Base-by-base conservation (phyloP, 2,329 filamentous ascomycete genomes). In the Fusarium staphyleae region DNA sequence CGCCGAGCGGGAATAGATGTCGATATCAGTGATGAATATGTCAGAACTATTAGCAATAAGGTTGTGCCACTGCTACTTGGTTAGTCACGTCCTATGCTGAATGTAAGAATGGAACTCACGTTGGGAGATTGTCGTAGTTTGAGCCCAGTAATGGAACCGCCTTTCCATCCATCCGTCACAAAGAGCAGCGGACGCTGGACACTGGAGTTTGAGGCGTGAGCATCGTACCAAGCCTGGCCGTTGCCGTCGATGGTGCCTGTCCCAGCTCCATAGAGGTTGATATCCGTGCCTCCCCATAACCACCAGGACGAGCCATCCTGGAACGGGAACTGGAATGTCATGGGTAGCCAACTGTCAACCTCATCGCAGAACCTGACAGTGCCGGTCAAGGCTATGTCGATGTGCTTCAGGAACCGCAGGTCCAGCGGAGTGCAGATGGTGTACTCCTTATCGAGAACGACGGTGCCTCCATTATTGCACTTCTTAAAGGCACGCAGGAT, bases 151-250 rank as follows among this genome's bases (percentile, higher is more conserved):
- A 89, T 81, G 2, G 77, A 79, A 2, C 81, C 84, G 9, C 80
- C 77, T 2, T 85, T 70, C 36, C 88, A 72, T 0, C 84, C 85
- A 45, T 86, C 82, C n/a, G 83, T 76, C 5, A 84, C 84, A 49
- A 88, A 78, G 3, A 88, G 74, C 35, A 87, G 80, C 0, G 86
- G 86, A 2, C 85, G 78, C 18, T 86, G 75, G 33, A 84, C 79
- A 49, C 83, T 80, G 2, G 28, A 33, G 32, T 80, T 78, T 52
- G 87, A 74, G 5, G 50, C 57, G n/a, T 48, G 32, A 10, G 46
- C 70, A 59, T 87, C 82, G 65, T 87, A 89, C 85, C 85, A 88
- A 3, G 77, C 76, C 65, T 88, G 85, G 1, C 86, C 86, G 53
- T 84, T 85, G 13, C 87, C 87, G 62, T 89, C 82, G 1, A 89